Base-by-base conservation (phyloP, 108 stramenopile genomes). In the Nitzschia sp. region DNA sequence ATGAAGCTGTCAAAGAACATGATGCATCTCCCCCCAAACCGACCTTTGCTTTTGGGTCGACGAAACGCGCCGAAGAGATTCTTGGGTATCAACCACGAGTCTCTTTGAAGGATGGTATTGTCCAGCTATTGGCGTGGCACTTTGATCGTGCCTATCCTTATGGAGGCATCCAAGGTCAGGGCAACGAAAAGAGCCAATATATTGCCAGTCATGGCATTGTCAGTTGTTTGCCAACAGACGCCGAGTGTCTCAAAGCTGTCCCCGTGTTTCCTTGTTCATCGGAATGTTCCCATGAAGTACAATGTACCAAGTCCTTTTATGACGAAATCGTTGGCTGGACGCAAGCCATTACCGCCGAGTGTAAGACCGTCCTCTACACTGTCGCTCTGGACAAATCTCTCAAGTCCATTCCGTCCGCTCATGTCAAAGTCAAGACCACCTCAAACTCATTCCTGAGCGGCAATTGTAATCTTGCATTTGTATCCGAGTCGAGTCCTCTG, bases 181-280 rank as follows among this genome's bases (percentile, higher is more conserved):
- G 21, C 17, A 46, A 62, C 1, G 21, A 56, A 48, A 62, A 72
- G 19, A 21, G 30, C 31, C 23, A n/a, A 2, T 59, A 48, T 53
- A 66, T 84, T 46, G 75, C 69, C 21, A 48, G 19, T 32, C 64
- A 71, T 9, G 84, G 81, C n/a, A 82, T 71, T 21, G 76, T 65
- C 13, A 61, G 79, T 46, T 94, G 92, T 57, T 63, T 65, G 21
- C 86, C 82, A 1, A 78, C 70, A 34, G 92, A 94, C 68, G 65
- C 72, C 29, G 92, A 91, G 66, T 94, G 92, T 54, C 76, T 91
- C 6, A 84, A 76, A 24, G 92, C 86, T 9, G 56, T 79, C 1
- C 79, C 89, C n/a, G 85, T 90, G 15, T 94, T 89, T 75, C 92
- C 92, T 0, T 94, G 92, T 75, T 79, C 90, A 3, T 88, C 86